Base-by-base conservation (phyloP, 441 rosid species). In the Pelargonium cotyledonis region DNA sequence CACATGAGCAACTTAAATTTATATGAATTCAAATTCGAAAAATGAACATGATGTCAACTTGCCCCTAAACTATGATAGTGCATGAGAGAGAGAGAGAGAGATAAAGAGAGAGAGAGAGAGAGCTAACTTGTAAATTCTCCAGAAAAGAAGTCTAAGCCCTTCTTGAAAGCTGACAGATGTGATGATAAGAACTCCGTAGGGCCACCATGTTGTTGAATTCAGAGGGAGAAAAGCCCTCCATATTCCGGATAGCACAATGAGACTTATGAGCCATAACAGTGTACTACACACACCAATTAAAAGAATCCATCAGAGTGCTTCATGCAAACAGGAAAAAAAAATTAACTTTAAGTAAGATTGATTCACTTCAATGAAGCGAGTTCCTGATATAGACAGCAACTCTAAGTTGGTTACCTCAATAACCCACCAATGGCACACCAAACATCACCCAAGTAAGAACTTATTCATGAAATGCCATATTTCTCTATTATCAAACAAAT, bases 221-320 rank as follows among this genome's bases (percentile, higher is more conserved):
- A 93, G 80, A 72, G 98, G 98, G 75, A 93, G 97, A 76, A 93
- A 91, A 0, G 83, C 88, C 68, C 97, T 89, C 98, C 97, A 91
- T 4, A 88, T 1, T 21, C 88, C 97, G n/a, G 97, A 89, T 65
- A 91, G 80, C 79, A 84, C 74, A 68, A 94, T 91, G 70, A 94
- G 79, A 70, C 95, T 89, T 77, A 89, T 84, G 62, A 94, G 92
- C 98, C 97, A 94, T 63, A 94, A 71, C 73, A 91, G 84, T 15
- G 92, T 84, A 80, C 97, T 92, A 80, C 85, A 77, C 49, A 26
- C 68, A 72, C 23, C 66, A 16, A 6, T 44, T 19, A 72, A 40
- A 65, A 61, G 63, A 73, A 63, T 63, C 43, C 63, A 51, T 51
- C 12, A 68, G 15, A 51, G 19, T 2, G 19, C 2, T 51, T 18